A percentile compares a stretch with the other conserved stretches of the same genome.
Evolutionary conservation across 2,329 filamentous ascomycete species (phyloP).

Genomic region (Thelonectria rubi): DNA sequence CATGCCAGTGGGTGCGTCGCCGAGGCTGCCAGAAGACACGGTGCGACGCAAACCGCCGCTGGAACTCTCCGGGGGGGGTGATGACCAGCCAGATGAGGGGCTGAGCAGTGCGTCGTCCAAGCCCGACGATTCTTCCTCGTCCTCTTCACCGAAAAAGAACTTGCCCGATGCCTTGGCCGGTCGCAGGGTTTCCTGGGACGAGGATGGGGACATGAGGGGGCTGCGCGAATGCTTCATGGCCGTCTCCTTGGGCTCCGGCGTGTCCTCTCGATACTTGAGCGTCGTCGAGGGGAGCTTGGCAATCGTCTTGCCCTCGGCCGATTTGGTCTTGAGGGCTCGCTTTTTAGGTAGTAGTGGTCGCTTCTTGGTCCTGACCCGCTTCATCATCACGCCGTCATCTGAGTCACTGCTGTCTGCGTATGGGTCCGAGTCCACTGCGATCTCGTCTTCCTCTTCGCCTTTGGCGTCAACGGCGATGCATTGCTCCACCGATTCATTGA

Average conservation of each 20-base stretch:
- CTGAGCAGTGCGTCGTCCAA: constrained; percentile 49
- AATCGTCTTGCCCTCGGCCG: constrained; percentile 82
- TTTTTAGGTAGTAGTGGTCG: constrained; percentile 54
- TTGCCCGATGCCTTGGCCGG: constrained; percentile 74
- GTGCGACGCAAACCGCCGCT: constrained; percentile 55
- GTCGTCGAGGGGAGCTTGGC: constrained; percentile 89
- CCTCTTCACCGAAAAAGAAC: constrained; percentile 66
- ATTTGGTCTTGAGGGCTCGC: constrained; percentile 51
- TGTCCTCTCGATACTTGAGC: constrained; percentile 83
- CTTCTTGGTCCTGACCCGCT: constrained; percentile 67
- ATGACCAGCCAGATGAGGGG: constrained; percentile 46
- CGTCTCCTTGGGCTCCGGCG: constrained; percentile 70
- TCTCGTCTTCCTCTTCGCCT: constrained; percentile 77
- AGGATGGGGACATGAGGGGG: constrained; percentile 72
- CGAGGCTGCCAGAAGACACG: constrained; percentile 59
- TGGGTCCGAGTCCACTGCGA: constrained; percentile 67
- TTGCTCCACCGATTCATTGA: constrained; percentile 94
- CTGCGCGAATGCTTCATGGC: constrained; percentile 70
- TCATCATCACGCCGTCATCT: constrained; percentile 88
- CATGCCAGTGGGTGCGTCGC: constrained; percentile 68
- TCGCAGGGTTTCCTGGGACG: constrained; percentile 83
- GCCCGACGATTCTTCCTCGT: constrained; percentile 67
- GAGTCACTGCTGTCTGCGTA: constrained; percentile 71
- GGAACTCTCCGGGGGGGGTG: constrained; percentile 37
- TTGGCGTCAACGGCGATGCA: constrained; percentile 94